Base-by-base conservation (phyloP, 2,329 filamentous ascomycete species). In the Fusarium sp. region DNA sequence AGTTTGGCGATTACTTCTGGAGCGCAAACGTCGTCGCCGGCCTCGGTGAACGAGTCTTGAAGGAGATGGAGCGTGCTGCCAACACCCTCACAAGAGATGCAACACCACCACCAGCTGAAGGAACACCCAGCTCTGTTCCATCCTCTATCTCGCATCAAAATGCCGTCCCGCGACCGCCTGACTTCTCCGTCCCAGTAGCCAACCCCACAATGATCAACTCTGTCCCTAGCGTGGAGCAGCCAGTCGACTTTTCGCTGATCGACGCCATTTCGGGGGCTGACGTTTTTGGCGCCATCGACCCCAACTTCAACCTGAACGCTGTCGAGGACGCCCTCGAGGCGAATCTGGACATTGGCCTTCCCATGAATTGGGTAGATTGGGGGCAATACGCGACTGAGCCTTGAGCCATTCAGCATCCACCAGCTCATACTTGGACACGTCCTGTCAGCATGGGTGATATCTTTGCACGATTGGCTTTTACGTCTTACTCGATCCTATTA, bases 1-100 rank as follows among this genome's bases (percentile, higher is more conserved):
- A 78, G 12, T 80, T 86, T 51, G 80, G 82, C n/a, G 79, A 82
- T 36, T 80, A 82, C n/a, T 89, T 85, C 70, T 85, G 82, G 77
- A 85, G 82, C 66, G 80, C 84, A 2, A 79, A 79, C 13, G 80
- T 86, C 3, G 84, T 86, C 25, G 82, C 82, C 0, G 78, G 79
- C 0, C 77, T 87, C 15, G 84, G 85, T 2, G 82, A 85, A 56
- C 76, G 83, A 8, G 83, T 87, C 0, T 69, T 86, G 35, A 77
- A 77, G 43, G 83, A 86, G 65, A 84, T 87, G 80, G 82, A 84
- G 64, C 80, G 83, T 40, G 81, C 83, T 1, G 81, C 81, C 1
- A 80, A 76, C 4, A 79, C 77, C 0, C 70, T 84, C n/a, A 74
- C 75, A 1, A 76, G 75, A 38, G 74, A 78, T 6, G 64, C 71